Evolutionary conservation across 768 basidiomycete species (phyloP).

Genomic region (Auricularia heimuer): DNA sequence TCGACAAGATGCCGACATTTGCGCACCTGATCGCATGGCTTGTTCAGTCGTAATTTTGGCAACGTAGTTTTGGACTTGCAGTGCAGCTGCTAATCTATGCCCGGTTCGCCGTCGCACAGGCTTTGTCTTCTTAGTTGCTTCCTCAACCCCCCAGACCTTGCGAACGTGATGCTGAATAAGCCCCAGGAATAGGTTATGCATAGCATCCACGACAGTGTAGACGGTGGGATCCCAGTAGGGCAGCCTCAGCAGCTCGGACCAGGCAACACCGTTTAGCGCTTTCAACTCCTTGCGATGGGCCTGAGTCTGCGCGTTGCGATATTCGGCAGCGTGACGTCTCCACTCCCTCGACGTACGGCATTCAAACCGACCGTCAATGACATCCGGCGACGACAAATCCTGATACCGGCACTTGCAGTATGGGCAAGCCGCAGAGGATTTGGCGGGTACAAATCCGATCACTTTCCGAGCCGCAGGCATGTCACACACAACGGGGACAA

Average conservation of each 20-base stretch:
- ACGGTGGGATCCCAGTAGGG: slow-evolving; percentile 27
- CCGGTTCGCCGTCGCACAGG: neutral
- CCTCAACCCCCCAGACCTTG: neutral
- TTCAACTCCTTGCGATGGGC: slow-evolving; percentile 11
- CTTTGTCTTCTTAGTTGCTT: neutral
- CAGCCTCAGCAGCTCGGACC: slow-evolving; percentile 21
- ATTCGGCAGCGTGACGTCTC: slow-evolving; percentile 8
- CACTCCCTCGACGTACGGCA: slow-evolving; percentile 4
- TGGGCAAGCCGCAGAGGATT: slow-evolving; percentile 9
- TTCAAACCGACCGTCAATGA: neutral
- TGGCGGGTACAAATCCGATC: slow-evolving; percentile 14
- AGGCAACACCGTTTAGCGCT: slow-evolving; percentile 19
- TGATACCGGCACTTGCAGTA: slow-evolving; percentile 3
- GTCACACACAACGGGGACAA: slow-evolving; percentile 26
- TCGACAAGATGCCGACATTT: too few species aligned
- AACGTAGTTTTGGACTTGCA: neutral
- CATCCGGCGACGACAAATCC: neutral
- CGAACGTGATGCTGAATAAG: neutral
- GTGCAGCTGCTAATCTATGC: neutral
- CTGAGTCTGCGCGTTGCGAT: slow-evolving; percentile 14
- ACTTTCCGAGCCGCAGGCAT: slow-evolving; percentile 20
- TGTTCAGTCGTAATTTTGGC: neutral
- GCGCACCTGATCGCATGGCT: neutral
- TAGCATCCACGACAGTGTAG: slow-evolving; percentile 22
- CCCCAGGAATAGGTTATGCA: slow-evolving; percentile 29